phyloP scores from a whole-genome alignment of 1,284 basidiomycete genomes.

The Puccinia hordei region DNA sequence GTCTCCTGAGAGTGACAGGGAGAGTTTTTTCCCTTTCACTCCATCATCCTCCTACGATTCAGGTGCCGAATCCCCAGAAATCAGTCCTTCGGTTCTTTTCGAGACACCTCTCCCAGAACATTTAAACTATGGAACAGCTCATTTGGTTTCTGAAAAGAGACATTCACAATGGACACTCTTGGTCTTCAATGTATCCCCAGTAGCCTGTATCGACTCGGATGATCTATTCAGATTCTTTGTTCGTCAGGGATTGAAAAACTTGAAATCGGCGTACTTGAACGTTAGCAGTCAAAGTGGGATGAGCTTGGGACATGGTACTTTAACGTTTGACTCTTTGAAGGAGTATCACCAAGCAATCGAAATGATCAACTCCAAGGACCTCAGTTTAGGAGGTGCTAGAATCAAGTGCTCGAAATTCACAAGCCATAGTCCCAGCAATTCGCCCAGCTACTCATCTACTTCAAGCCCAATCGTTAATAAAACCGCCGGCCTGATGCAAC shows the following conservation, averaged over 20 bases:
- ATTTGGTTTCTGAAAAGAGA: not conserved
- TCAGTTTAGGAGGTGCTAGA: conserved; percentile 25
- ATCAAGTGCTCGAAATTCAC: conserved; percentile 25
- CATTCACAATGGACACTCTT: conserved; percentile 12
- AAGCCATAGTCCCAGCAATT: not conserved
- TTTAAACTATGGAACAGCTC: not conserved
- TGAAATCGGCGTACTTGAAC: conserved; percentile 37
- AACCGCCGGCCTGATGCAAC: not conserved
- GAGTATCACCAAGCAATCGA: conserved; percentile 34
- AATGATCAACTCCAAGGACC: conserved; percentile 18
- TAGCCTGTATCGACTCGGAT: conserved; percentile 47
- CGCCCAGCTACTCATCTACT: not conserved
- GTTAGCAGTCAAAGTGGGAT: conserved; percentile 40
- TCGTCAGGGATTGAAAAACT: conserved; percentile 21
- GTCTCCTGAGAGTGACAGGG: conserved; percentile 18
- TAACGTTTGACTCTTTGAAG: conserved; percentile 27
- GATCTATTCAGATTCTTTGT: conserved; percentile 43
- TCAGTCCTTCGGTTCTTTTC: conserved; percentile 20
- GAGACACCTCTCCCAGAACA: conserved; percentile 5
- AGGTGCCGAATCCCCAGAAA: conserved; percentile 18
- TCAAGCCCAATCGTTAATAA: conserved; percentile 17
- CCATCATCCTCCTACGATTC: conserved; percentile 24
- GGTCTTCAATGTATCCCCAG: conserved; percentile 46
- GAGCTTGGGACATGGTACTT: conserved; percentile 39
- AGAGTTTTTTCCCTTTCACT: conserved; percentile 15